Conservation (phyloP, 2,329 filamentous ascomycete species). For the Colletotrichum australisinense region DNA sequence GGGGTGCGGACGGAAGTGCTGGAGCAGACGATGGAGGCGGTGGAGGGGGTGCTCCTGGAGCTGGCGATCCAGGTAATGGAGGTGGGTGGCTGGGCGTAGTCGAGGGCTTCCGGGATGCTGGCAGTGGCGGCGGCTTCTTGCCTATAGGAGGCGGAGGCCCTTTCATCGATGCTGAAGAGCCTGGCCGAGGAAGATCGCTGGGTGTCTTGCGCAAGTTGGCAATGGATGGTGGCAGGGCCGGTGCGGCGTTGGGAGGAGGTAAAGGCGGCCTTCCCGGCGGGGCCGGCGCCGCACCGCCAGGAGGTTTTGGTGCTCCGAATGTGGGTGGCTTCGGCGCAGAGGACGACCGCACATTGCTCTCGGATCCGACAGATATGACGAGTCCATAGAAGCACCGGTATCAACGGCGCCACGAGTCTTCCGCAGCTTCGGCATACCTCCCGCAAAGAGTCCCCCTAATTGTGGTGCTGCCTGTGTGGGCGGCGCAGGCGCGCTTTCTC, state of each 20-base stretch:
- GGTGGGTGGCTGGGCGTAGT: conserved; percentile 46
- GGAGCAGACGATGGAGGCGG: conserved; percentile 48
- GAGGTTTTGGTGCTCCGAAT: conserved; percentile 68
- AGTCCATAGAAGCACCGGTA: conserved; percentile 69
- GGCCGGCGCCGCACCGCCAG: conserved; percentile 68
- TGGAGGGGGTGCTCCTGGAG: conserved; percentile 41
- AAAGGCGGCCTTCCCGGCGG: conserved; percentile 65
- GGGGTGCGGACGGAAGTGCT: conserved; percentile 54
- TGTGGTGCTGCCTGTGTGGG: conserved; percentile 77
- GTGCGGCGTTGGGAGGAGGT: conserved; percentile 56
- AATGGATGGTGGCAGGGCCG: conserved; percentile 63
- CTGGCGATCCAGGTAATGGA: conserved; percentile 48
- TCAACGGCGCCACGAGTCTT: conserved; percentile 85
- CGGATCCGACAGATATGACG: conserved; percentile 86
- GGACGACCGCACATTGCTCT: conserved; percentile 58
- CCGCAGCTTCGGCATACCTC: conserved; percentile 94
- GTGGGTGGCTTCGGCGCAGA: conserved; percentile 66
- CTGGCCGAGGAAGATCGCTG: conserved; percentile 63
- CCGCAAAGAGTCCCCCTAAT: conserved; percentile 87
- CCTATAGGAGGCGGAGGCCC: conserved; percentile 83
- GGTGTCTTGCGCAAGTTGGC: conserved; percentile 70
- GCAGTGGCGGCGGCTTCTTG: conserved; percentile 77
- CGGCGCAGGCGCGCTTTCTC: conserved; percentile 51
- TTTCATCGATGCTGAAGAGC: conserved; percentile 70
- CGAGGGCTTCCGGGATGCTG: conserved; percentile 69